Percentiles rank a stretch among this genome's conserved stretches.
Conservation (phyloP, 2,329 filamentous ascomycete species). For the Sordariomycetes sp. region DNA sequence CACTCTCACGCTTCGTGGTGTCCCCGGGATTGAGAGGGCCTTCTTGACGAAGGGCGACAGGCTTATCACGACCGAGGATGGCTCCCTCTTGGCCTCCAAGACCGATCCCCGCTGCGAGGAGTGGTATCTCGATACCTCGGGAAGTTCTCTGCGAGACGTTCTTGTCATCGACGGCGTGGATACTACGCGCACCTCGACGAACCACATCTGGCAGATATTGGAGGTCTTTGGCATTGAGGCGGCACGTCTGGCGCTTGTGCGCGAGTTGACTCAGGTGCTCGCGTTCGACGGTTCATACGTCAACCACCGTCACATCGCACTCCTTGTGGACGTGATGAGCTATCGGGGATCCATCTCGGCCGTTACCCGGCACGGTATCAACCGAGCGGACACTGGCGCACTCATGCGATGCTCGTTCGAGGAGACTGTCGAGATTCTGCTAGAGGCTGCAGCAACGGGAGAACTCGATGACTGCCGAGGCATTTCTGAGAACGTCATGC, state of each 20-base stretch:
- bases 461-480: constrained; percentile 96
- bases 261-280: constrained; percentile 82
- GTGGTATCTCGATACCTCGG: constrained; percentile 92
- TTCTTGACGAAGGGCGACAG: constrained; percentile 78
- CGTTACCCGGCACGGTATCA: constrained; percentile 96
- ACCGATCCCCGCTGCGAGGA: constrained; percentile 67
- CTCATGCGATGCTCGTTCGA: constrained; percentile 99
- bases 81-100: constrained; percentile 62
- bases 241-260: constrained; percentile 71
- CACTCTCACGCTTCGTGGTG: constrained; percentile 80
- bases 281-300: constrained; percentile 99
- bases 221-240: constrained; percentile 95
- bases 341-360: constrained; percentile 88
- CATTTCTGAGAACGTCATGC: constrained; percentile 97
- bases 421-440: constrained; percentile 94
- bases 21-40: constrained; percentile 75
- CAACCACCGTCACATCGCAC: constrained; percentile 92
- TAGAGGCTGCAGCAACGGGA: constrained; percentile 87
- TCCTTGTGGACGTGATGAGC: constrained; percentile 96
- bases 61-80: constrained; percentile 54
- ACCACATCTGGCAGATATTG: constrained; percentile 90
- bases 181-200: constrained; percentile 74
- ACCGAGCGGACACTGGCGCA: constrained; percentile 92
- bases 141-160: constrained; percentile 74
- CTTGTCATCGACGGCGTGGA: constrained; percentile 83